These are phyloP conservation scores for Acidomyces sp. DNA, from an alignment of 495 filamentous ascomycete species.

Conservation along the genomic window DNA sequence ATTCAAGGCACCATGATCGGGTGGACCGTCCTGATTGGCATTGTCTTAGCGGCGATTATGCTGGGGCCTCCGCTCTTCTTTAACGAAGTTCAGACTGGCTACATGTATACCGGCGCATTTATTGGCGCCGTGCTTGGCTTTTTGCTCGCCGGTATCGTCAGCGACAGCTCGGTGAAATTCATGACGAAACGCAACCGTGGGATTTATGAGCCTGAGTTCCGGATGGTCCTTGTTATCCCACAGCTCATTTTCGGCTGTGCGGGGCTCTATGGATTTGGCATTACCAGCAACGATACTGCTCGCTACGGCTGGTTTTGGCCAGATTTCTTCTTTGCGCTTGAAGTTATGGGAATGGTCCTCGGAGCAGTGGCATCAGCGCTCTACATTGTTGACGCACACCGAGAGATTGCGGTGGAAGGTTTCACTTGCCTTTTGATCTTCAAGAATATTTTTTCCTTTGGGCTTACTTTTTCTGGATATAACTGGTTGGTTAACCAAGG, in stretches of 20 bases:
- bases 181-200: constrained; percentile 67
- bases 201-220: constrained; percentile 83
- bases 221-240: constrained; percentile 66
- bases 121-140: constrained; percentile 72
- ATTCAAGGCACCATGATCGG: constrained; percentile 86
- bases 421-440: constrained; percentile 87
- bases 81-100: constrained; percentile 67
- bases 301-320: constrained; percentile 60
- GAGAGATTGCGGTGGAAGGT: constrained; percentile 78
- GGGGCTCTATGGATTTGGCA: constrained; percentile 77
- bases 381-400: constrained; percentile 92
- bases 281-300: constrained; percentile 43
- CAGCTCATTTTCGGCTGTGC: constrained; percentile 63
- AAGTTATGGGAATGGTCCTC: constrained; percentile 76
- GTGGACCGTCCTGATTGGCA: constrained; percentile 90
- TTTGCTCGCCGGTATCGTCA: constrained; percentile 53
- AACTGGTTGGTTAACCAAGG: constrained; percentile 56
- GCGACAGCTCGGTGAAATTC: constrained; percentile 55
- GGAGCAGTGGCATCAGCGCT: constrained; percentile 73
- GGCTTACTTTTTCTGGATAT: constrained; percentile 67
- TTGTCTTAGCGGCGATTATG: constrained; percentile 73
- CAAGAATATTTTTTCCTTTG: constrained; percentile 87
- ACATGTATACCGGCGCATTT: constrained; percentile 79
- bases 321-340: constrained; percentile 54
- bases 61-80: constrained; percentile 69